Percentiles rank a stretch among this genome's conserved stretches.
phyloP scores from a whole-genome alignment of 805 yeast species.

The Candida easanensis region DNA sequence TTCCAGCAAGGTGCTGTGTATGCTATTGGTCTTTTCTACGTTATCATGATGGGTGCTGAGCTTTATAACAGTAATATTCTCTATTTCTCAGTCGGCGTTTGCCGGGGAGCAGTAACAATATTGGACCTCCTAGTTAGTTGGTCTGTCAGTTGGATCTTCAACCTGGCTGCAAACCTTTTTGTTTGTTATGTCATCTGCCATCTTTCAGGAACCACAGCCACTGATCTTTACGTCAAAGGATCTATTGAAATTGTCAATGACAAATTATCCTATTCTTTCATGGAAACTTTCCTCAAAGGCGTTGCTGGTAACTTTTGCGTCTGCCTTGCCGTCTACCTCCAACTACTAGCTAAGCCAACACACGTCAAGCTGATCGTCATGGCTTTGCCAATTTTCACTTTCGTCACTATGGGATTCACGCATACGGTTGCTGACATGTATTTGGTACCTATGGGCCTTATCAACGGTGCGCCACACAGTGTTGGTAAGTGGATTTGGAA shows the following conservation, averaged over 20 bases:
- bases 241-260: conserved; percentile 44
- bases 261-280: conserved; percentile 47
- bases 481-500: conserved; percentile 73
- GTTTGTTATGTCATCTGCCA: conserved; percentile 63
- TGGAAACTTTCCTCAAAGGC: conserved; percentile 64
- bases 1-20: conserved; percentile 60
- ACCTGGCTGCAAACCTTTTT: conserved; percentile 61
- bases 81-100: conserved; percentile 64
- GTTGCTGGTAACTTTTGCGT: conserved; percentile 79
- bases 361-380: conserved; percentile 71
- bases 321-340: conserved; percentile 70
- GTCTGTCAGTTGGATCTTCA: conserved; percentile 64
- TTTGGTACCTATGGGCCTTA: conserved; percentile 59
- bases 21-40: conserved; percentile 73
- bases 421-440: conserved; percentile 86
- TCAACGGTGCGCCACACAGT: conserved; percentile 61
- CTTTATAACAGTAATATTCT: conserved; percentile 72
- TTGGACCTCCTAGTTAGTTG: conserved; percentile 64
- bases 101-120: conserved; percentile 66
- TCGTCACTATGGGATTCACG: conserved; percentile 75
- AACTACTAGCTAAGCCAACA: conserved; percentile 72
- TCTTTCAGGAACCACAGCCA: conserved; percentile 47
- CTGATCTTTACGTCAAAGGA: conserved; percentile 43
- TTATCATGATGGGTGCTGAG: conserved; percentile 72
- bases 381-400: conserved; percentile 68